Base-by-base conservation (phyloP, 805 yeast genomes). In the Yarrowia sp. region DNA sequence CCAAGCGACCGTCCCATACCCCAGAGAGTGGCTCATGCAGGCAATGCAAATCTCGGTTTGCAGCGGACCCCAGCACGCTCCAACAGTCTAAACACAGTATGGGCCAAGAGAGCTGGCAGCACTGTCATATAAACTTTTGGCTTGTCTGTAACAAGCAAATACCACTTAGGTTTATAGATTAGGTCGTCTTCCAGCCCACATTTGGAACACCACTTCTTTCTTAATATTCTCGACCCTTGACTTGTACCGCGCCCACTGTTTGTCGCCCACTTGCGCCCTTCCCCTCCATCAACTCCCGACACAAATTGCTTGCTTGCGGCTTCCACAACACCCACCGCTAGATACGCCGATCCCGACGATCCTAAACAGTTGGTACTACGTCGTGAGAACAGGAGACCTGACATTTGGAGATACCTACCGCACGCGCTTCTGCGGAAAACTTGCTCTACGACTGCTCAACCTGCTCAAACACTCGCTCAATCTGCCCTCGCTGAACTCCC, bases 1-100 rank as follows among this genome's bases (percentile, higher is more conserved):
- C 32, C 32, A 26, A 26, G 32, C 32, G 19, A 19, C 19, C 19
- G 3, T 26, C 7, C 59, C 45, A 53, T 53, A 53, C 59, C 59
- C 59, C 59, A 53, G 59, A 53, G 59, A 53, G 59, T 40, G 59
- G 59, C 45, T 53, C 59, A 53, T 53, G 59, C 59, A 53, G 59
- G 59, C 59, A 38, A 53, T 53, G 59, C 59, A 19, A 53, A 53
- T 53, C 59, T 53, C 59, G 12, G 58, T 52, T 52, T 52, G 43
- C 43, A 52, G 58, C 32, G 58, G 12, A 53, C 59, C 59, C 59
- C 59, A 53, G 59, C 45, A 53, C 43, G 16, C 19, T 32, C 19
- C 22, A 22, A 14, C 59, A 53, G 59, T 19, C 59, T 53, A 53
- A 53, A 53, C 45, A 53, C 36, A n/a, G 35, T 38, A 35, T 19